Percentiles rank a stretch among this genome's conserved stretches.
Evolutionary conservation across 2,329 filamentous ascomycete species (phyloP).

Genomic region (Elsinoe australis): DNA sequence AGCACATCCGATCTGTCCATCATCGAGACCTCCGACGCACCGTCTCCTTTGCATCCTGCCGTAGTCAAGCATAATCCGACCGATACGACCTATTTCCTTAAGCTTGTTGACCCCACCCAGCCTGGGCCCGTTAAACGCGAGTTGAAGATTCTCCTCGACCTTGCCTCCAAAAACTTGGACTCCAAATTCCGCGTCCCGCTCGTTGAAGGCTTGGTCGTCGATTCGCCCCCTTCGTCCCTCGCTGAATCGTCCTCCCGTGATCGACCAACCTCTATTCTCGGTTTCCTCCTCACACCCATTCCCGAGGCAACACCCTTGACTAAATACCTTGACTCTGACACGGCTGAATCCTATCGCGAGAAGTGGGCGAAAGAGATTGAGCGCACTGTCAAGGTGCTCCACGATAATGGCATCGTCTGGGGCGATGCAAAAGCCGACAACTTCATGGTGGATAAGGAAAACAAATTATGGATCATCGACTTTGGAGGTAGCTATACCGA

Average conservation of each 20-base stretch:
- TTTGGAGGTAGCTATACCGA: slow-evolving; percentile 34
- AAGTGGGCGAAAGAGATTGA: slow-evolving; percentile 28
- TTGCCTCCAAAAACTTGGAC: slow-evolving; percentile 26
- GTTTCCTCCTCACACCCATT: slow-evolving; percentile 31
- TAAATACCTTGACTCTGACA: slow-evolving; percentile 26
- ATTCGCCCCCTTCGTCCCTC: neutral
- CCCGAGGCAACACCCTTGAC: slow-evolving; percentile 28
- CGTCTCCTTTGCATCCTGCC: slow-evolving; percentile 26
- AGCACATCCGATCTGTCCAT: slow-evolving; percentile 25
- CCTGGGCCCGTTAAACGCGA: slow-evolving; percentile 31
- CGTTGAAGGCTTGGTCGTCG: slow-evolving; percentile 26
- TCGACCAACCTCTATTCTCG: slow-evolving; percentile 26
- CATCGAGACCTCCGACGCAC: slow-evolving; percentile 22
- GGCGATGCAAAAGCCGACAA: slow-evolving; percentile 37
- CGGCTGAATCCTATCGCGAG: slow-evolving; percentile 27
- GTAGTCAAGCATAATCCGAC: slow-evolving; percentile 21
- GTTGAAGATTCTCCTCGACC: slow-evolving; percentile 26
- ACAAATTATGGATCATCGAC: slow-evolving; percentile 35
- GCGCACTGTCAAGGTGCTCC: slow-evolving; percentile 27
- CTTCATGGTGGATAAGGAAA: slow-evolving; percentile 33
- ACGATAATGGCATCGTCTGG: slow-evolving; percentile 32
- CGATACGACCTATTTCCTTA: slow-evolving; percentile 27
- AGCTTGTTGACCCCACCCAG: slow-evolving; percentile 28
- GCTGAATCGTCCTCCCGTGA: slow-evolving; percentile 1
- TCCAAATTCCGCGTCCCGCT: slow-evolving; percentile 27